Evolutionary conservation across 208 protist genomes (phyloP), one percentile per base, ranked within the genome.

Genomic region (Acanthamoeba triangularis): DNA sequence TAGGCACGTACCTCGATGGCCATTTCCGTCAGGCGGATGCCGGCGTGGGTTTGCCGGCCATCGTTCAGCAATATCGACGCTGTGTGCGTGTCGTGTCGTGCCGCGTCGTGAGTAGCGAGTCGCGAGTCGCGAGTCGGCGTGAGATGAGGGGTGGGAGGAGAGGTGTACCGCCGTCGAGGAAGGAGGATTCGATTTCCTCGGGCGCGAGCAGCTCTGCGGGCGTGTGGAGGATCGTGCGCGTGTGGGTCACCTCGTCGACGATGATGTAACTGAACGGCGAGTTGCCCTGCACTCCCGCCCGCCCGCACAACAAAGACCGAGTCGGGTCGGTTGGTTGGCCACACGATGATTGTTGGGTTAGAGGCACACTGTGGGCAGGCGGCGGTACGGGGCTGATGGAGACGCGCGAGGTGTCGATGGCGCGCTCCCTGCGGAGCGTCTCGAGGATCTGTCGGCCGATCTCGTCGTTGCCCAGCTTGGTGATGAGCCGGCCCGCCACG

Each of bases 251-350:
- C 28, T 87, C 78, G 49, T 87, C 78, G 30, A 87, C 78, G 49
- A 87, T 87, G 78, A 87, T 87, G 47, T 87, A 87, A 35, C 78
- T 87, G 47, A 87, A 87, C 49, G 78, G 78, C 23, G 78, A 87
- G 78, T 87, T 87, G 78, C 78, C 78, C 78, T 87, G 78, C 41
- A 18, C 13, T 16, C 35, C 16, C 1, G 72, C 61, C 59, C 23
- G 59, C 20, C 56, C 23, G 56, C 56, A 6, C 44, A 14, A 47
- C 41, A 47, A 2, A 47, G 41, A 56, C 52, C 16, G 5, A 52
- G 4, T 52, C 11, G 49, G 49, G 0, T 18, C 54, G 18, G 18
- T 18, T 59, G 18, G 20, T 6, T 59, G 54, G 54, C 16, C 67
- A 74, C 67, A 74, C 67, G 11, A 13, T 0, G 20, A 33, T 10